A percentile compares a stretch with the other conserved stretches of the same genome.
Evolutionary conservation across 768 basidiomycete genomes (phyloP).

Genomic region (Lentinula boryana): DNA sequence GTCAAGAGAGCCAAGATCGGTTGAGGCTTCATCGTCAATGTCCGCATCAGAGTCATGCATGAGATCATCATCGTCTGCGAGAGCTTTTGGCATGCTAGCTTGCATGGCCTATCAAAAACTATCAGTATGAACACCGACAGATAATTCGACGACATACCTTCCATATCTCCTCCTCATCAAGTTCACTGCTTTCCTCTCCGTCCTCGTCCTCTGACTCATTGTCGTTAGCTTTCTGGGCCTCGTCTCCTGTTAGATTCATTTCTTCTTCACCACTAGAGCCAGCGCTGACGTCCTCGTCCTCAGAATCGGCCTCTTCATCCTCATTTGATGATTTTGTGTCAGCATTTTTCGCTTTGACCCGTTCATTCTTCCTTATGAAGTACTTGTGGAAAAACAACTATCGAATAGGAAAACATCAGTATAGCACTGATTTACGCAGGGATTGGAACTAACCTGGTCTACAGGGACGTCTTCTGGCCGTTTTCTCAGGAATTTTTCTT

Average conservation of each 20-base stretch:
- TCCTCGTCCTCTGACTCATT: constrained; percentile 26
- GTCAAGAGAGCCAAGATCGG: constrained; percentile 23
- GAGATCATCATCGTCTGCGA: constrained; percentile 41
- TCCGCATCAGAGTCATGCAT: constrained; percentile 26
- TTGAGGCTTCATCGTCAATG: constrained; percentile 18
- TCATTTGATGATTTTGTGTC: constrained; percentile 23
- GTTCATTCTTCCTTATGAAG: constrained; percentile 68
- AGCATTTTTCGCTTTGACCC: constrained; percentile 39
- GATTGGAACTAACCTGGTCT: constrained; percentile 59
- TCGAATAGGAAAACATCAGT: neutral
- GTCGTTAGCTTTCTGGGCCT: constrained; percentile 12
- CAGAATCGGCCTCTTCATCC: constrained; percentile 31
- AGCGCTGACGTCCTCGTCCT: constrained; percentile 32
- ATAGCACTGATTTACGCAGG: neutral
- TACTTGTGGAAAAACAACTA: constrained; percentile 90
- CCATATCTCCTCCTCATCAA: constrained; percentile 77
- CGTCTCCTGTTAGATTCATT: constrained; percentile 25
- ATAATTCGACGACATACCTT: constrained; percentile 47
- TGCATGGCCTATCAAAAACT: constrained; percentile 68
- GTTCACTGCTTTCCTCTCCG: constrained; percentile 37
- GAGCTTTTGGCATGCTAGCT: constrained; percentile 64
- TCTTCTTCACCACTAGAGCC: constrained; percentile 40
- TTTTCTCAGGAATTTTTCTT: constrained; percentile 66
- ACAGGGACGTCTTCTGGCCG: constrained; percentile 70
- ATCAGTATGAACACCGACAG: neutral